Evolutionary conservation across 371 early-diverging fungal species (phyloP), one percentile per base, ranked within the genome.

Genomic region (Mucor circinelloides): DNA sequence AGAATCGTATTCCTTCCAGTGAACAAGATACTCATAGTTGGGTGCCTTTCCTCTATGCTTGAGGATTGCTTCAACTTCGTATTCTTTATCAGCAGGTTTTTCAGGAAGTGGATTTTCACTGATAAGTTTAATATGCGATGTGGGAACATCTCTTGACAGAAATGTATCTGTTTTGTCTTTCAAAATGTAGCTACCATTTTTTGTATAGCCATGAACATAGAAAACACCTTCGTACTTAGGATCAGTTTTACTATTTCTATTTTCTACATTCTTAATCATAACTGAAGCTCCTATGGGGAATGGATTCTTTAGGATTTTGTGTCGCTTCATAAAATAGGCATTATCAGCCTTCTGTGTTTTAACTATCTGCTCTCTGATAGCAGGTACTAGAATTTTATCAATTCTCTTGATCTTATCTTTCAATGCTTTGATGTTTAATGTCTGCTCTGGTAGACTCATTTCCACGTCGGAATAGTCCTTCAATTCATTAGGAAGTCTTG

Each of bases 231-330:
- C 58, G 58, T 58, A 50, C 0, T 30, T 21, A 30, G 48, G 50
- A 27, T 58, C 50, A 6, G 48, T 58, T 48, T 65, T 65, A 17
- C 50, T 40, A 2, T 21, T 48, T 13, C 23, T 46, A 5, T 19
- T 34, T 15, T 42, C 42, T 2, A 58, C 56, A 48, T 42, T 31
- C 23, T 64, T 58, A 9, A 57, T 57, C 64, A 64, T 64, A 12
- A 64, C 64, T 32, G 19, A 27, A 5, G 58, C 21, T 9, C 58
- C 58, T 21, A 64, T 17, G 0, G 64, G 64, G 9, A 30, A 58
- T 10, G 59, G 57, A 21, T 34, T 57, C 15, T 58, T 3, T 1
- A 32, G 30, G 2, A 65, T 65, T 27, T 23, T 44, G 23, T 58
- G 50, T 28, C 17, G 38, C 50, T 60, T 52, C 21, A 52, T 59